Conservation (phyloP, 2,329 filamentous ascomycete genomes). For the Penicillium sumatraense region DNA sequence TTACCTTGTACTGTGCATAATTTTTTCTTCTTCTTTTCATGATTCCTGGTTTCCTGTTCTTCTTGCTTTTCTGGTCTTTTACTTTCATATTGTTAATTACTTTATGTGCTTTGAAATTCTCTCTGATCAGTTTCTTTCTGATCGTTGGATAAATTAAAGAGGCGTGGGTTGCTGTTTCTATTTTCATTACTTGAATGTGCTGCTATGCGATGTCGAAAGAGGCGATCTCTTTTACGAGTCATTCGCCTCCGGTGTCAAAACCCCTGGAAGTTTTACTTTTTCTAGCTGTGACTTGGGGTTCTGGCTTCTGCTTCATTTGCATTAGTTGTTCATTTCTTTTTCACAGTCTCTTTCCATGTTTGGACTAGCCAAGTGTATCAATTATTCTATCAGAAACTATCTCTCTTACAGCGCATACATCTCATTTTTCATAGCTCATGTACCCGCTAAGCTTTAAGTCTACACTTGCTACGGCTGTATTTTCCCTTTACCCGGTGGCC, state of each 20-base stretch:
- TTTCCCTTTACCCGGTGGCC: background rate
- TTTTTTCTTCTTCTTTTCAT: constrained; percentile 1
- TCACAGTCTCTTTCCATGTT: background rate
- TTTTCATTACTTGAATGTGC: background rate
- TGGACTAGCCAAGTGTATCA: constrained; percentile 11
- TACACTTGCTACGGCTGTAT: background rate
- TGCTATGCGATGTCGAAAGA: constrained; percentile 6
- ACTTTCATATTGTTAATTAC: constrained; percentile 6
- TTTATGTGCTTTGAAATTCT: constrained; percentile 3
- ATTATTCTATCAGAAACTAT: constrained; percentile 5
- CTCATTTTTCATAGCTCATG: background rate
- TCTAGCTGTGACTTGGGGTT: background rate
- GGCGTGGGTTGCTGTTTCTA: constrained; percentile 7
- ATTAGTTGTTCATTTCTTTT: background rate
- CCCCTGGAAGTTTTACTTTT: background rate
- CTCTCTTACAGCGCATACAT: background rate
- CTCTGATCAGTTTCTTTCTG: background rate
- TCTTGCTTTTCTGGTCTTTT: constrained; percentile 1
- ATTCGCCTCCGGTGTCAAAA: background rate
- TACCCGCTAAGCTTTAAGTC: constrained; percentile 9
- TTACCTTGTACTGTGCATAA: constrained; percentile 1
- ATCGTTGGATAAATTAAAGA: constrained; percentile 18
- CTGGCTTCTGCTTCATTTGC: background rate
- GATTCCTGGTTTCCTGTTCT: background rate
- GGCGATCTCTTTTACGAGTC: constrained; percentile 2